phyloP scores from a whole-genome alignment of 345 rosid species.

The Bruguiera gymnorhiza region DNA sequence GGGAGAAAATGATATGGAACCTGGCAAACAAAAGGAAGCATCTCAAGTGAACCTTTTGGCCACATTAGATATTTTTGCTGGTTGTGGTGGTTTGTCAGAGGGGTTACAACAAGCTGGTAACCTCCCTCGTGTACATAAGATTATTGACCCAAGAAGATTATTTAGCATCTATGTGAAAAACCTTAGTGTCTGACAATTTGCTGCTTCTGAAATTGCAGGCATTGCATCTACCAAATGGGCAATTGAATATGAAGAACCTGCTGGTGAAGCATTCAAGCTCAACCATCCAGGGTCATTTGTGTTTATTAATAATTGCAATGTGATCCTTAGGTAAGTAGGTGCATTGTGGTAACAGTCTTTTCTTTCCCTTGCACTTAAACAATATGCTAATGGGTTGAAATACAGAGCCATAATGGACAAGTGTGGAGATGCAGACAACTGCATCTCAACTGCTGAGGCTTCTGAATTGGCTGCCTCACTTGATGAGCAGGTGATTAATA shows the following conservation, averaged over 20 bases:
- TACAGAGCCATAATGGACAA: slow-evolving; percentile 76
- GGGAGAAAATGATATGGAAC: slow-evolving; percentile 40
- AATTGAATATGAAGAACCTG: slow-evolving; percentile 89
- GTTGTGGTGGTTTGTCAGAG: slow-evolving; percentile 81
- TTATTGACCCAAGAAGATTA: not conserved
- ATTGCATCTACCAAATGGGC: slow-evolving; percentile 75
- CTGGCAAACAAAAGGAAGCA: slow-evolving; percentile 35
- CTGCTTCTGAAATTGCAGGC: slow-evolving; percentile 38
- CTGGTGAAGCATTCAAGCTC: slow-evolving; percentile 70
- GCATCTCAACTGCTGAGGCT: slow-evolving; percentile 75
- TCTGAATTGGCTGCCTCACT: slow-evolving; percentile 40
- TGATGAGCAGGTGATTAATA: slow-evolving; percentile 37
- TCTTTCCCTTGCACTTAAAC: not conserved
- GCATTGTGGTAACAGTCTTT: not conserved
- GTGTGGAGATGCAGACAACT: slow-evolving; percentile 76
- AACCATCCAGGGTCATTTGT: slow-evolving; percentile 69
- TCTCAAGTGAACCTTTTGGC: slow-evolving; percentile 38
- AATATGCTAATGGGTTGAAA: not conserved
- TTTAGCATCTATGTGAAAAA: not conserved
- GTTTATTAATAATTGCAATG: slow-evolving; percentile 78
- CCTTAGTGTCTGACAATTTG: not conserved
- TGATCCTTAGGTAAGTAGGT: slow-evolving; percentile 54
- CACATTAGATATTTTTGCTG: slow-evolving; percentile 80
- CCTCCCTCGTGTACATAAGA: not conserved
- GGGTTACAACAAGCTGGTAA: slow-evolving; percentile 67